Evolutionary conservation across 140 eudicot species (phyloP).

Genomic region (Artemisia princeps): DNA sequence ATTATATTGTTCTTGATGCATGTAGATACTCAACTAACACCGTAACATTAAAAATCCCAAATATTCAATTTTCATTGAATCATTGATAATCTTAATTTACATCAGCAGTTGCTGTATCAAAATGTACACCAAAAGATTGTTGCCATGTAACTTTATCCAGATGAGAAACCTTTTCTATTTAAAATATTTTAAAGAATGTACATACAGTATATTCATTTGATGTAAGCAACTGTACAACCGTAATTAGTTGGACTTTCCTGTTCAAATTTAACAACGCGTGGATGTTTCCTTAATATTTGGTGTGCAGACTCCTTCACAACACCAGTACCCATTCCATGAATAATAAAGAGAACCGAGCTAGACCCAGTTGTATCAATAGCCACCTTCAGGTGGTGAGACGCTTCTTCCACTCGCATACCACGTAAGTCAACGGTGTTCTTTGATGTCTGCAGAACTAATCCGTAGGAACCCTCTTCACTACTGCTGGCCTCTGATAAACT

Average conservation of each 20-base stretch:
- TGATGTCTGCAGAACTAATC: constrained; percentile 62
- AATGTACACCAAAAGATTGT: background rate
- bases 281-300: constrained; percentile 54
- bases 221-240: constrained; percentile 84
- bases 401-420: constrained; percentile 84
- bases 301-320: constrained; percentile 54
- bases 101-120: background rate
- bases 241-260: constrained; percentile 79
- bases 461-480: constrained; percentile 36
- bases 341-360: constrained; percentile 61
- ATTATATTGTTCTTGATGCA: background rate
- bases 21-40: too few relatives aligned
- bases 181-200: constrained; percentile 14
- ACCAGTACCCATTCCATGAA: constrained; percentile 93
- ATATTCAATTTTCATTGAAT: too few relatives aligned
- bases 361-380: constrained; percentile 52
- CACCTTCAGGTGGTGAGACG: constrained; percentile 51
- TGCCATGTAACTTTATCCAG: too few relatives aligned
- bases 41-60: too few relatives aligned
- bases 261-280: constrained; percentile 74
- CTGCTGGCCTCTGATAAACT: constrained; percentile 29
- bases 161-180: background rate
- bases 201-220: constrained; percentile 38
- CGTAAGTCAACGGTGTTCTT: constrained; percentile 75
- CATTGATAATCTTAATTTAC: too few relatives aligned